Base-by-base conservation (phyloP, 208 protist species). In the Trypanosoma avium region DNA sequence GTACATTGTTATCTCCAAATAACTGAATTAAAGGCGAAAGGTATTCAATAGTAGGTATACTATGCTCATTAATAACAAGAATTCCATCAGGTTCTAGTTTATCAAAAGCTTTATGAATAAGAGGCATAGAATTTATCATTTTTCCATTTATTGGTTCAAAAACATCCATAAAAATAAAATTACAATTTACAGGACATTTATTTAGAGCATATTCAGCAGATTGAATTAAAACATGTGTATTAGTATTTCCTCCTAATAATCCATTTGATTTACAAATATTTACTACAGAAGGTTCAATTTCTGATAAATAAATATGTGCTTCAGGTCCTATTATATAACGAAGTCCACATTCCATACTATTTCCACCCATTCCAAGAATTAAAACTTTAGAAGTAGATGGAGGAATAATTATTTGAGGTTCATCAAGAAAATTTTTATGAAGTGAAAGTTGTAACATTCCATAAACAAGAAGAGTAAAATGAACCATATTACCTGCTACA, bases 281-380 rank as follows among this genome's bases (percentile, higher is more conserved):
- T 30, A 86, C 75, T 17, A 93, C 82, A 4, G 82, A 73, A 36
- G 77, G 70, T 61, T 93, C 86, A 12, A 93, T 78, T 48, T 93
- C 86, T 19, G 86, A 78, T 19, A 90, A 60, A 52, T 87, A 70
- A 19, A 93, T 72, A 9, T 75, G 33, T 4, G 73, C 82, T 1
- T 56, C 46, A 3, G 59, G 43, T 4, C 86, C 86, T 7, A 93
- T 62, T 21, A 89, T 55, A 35, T 65, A 15, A 27, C 86, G 82
- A 13, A 93, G 67, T 17, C 79, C 70, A 0, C 77, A 52, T 0
- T 79, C 86, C 73, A 93, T 93, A 66, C 82, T 93, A 70, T 93
- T 93, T 26, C 86, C 86, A 46, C 86, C 86, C 86, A 93, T 93
- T 40, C 86, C 86, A 8, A 93, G 75, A 5, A 93, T 62, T 2